These are phyloP conservation scores for Colletotrichum tropicicola DNA, from an alignment of 2,329 filamentous ascomycete species.

Conservation along the genomic window DNA sequence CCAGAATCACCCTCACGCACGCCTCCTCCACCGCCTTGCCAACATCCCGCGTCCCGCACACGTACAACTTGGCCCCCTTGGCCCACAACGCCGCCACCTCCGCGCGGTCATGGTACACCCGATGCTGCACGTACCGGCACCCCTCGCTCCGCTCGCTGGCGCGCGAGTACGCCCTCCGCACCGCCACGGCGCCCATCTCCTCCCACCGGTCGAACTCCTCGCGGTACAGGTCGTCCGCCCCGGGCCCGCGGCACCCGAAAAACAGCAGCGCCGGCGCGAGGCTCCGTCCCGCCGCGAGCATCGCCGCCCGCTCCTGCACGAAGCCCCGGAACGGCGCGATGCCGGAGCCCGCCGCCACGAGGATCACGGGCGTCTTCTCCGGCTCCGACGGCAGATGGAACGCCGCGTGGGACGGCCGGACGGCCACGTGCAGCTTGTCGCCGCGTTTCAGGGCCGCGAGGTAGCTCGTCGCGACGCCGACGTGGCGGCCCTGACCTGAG, in stretches of 20 bases:
- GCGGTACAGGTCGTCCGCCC: constrained; percentile 54
- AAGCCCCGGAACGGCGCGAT: constrained; percentile 39
- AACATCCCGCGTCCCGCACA: constrained; percentile 64
- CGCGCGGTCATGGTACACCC: constrained; percentile 43
- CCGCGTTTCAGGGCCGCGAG: constrained; percentile 57
- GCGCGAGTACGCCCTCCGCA: constrained; percentile 65
- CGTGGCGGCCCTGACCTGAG: constrained; percentile 57
- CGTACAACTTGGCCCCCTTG: constrained; percentile 60
- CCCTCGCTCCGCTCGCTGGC: constrained; percentile 52
- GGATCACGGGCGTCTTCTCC: constrained; percentile 50
- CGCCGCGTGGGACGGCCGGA: constrained; percentile 47
- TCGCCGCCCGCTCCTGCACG: constrained; percentile 40
- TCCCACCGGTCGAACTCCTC: constrained; percentile 57
- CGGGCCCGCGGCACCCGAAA: constrained; percentile 53
- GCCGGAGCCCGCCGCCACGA: constrained; percentile 51
- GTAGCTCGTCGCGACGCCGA: constrained; percentile 70
- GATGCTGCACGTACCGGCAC: constrained; percentile 57
- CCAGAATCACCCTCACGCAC: constrained; percentile 32
- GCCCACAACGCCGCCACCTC: constrained; percentile 45
- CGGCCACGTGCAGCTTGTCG: constrained; percentile 59
- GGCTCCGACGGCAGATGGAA: constrained; percentile 53
- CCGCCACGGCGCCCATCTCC: constrained; percentile 56
- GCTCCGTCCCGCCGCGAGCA: constrained; percentile 52
- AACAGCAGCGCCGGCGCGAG: constrained; percentile 55
- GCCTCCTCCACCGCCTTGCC: constrained; percentile 50